Base-by-base conservation (phyloP, 2,329 filamentous ascomycete species). In the Colletotrichum godetiae region DNA sequence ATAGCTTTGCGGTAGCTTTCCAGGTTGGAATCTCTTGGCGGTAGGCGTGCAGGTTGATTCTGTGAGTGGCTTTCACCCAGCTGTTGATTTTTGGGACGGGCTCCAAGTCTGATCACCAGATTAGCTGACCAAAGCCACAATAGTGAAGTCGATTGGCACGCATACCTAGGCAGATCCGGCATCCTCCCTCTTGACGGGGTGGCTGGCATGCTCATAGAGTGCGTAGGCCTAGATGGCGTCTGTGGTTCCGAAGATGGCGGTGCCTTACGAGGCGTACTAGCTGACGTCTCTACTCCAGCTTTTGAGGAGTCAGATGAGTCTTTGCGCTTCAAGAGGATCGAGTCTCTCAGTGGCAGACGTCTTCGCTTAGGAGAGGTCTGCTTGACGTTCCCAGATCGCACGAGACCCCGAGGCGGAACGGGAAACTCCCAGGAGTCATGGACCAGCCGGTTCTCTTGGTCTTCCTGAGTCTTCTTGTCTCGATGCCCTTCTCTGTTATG, bases 271-370 rank as follows among this genome's bases (percentile, higher is more conserved):
- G 71, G 61, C 4, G 57, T 55, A 1, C 7, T 57, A 6, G 46
- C 60, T 1, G 24, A n/a, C 10, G 67, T 71, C 6, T 61, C 35
- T 1, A n/a, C 31, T 1, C 24, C 24, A 5, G 22, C 15, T 2
- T 49, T 70, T 0, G 71, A 66, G 4, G 42, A 56, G 11, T 66
- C 67, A 19, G 67, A 55, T 3, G 67, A 65, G 7, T 70, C 67
- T 19, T 61, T 73, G 15, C 71, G 56, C 12, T 59, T 73, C 46
- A 73, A 13, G 24, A 73, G 19, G 8, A 73, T 73, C 2, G 71
- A 73, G 13, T 73, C 71, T 61, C 71, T 61, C 27, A 73, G 56
- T 2, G 60, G 67, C 35, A 66, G 24, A 11, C 67, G 56, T 31
- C 67, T 67, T 12, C 71, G 71, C 19, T 71, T 73, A 0, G 67